Conservation (phyloP, 2,329 filamentous ascomycete species). For the Beauveria rudraprayagi region DNA sequence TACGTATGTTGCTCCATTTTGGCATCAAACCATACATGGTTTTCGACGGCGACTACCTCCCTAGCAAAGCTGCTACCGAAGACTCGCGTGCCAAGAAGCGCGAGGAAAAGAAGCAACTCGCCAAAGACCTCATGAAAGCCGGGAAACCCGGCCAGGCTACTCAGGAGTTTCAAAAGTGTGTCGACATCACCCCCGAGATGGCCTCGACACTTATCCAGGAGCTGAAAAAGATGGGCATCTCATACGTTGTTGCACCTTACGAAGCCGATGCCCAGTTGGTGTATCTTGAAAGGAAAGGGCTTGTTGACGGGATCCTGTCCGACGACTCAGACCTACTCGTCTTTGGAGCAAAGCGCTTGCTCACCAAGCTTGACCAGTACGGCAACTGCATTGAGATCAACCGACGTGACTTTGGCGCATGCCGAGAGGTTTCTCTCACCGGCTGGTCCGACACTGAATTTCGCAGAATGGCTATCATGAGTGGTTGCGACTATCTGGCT, state of each 20-base stretch:
- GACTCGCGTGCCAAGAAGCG: slow-evolving; percentile 65
- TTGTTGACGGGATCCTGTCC: slow-evolving; percentile 81
- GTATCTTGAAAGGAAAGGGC: slow-evolving; percentile 79
- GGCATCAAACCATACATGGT: slow-evolving; percentile 91
- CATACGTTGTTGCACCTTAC: slow-evolving; percentile 92
- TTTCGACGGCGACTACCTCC: slow-evolving; percentile 91
- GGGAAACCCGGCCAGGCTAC: slow-evolving; percentile 76
- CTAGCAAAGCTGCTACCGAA: slow-evolving; percentile 87
- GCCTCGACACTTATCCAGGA: slow-evolving; percentile 85
- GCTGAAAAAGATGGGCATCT: slow-evolving; percentile 68
- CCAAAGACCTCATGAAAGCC: slow-evolving; percentile 70
- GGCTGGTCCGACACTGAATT: slow-evolving; percentile 93
- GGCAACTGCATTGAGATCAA: slow-evolving; percentile 91
- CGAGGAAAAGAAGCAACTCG: slow-evolving; percentile 66
- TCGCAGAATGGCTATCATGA: slow-evolving; percentile 89
- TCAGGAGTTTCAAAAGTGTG: slow-evolving; percentile 83
- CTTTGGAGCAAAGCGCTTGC: slow-evolving; percentile 80
- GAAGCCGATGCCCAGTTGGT: slow-evolving; percentile 96
- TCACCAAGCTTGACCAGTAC: slow-evolving; percentile 92
- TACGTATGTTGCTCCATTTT: slow-evolving; percentile 90
- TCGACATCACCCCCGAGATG: slow-evolving; percentile 96
- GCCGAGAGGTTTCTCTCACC: slow-evolving; percentile 77
- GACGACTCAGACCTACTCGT: slow-evolving; percentile 96
- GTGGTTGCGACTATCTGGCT: slow-evolving; percentile 90
- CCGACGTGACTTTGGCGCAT: slow-evolving; percentile 79